Percentiles rank a stretch among this genome's conserved stretches.
phyloP scores from a whole-genome alignment of 2,329 filamentous ascomycete genomes.

The Graphilbum fragrans region DNA sequence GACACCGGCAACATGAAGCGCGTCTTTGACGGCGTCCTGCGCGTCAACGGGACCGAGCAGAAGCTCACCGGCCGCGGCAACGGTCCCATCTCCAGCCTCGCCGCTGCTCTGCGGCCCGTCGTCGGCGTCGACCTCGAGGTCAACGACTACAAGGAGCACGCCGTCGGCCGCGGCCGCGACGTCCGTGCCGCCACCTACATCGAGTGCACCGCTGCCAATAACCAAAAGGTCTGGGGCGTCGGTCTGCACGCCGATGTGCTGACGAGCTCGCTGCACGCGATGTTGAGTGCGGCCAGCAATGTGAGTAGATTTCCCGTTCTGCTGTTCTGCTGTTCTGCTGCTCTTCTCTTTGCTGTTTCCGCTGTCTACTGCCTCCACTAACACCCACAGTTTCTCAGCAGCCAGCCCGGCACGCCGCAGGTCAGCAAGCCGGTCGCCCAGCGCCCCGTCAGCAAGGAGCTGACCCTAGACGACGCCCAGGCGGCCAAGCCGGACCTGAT shows the following conservation, averaged over 20 bases:
- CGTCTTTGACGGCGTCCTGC: constrained; percentile 73
- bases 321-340: not conserved
- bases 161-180: constrained; percentile 67
- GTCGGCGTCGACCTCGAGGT: constrained; percentile 76
- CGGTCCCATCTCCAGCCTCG: constrained; percentile 81
- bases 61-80: constrained; percentile 71
- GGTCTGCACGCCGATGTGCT: constrained; percentile 89
- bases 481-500: constrained; percentile 14
- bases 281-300: constrained; percentile 74
- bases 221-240: constrained; percentile 75
- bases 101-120: constrained; percentile 64
- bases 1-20: constrained; percentile 69
- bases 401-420: constrained; percentile 55
- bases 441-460: constrained; percentile 27
- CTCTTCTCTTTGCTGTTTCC: not conserved
- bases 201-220: constrained; percentile 59
- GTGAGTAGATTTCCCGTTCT: constrained; percentile 40
- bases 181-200: constrained; percentile 95
- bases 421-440: constrained; percentile 46
- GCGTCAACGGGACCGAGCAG: constrained; percentile 71
- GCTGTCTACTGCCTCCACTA: not conserved
- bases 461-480: constrained; percentile 17
- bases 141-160: constrained; percentile 91
- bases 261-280: constrained; percentile 74
- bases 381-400: constrained; percentile 53